phyloP scores from a whole-genome alignment of 805 yeast genomes.

The Komagataella phaffii region DNA sequence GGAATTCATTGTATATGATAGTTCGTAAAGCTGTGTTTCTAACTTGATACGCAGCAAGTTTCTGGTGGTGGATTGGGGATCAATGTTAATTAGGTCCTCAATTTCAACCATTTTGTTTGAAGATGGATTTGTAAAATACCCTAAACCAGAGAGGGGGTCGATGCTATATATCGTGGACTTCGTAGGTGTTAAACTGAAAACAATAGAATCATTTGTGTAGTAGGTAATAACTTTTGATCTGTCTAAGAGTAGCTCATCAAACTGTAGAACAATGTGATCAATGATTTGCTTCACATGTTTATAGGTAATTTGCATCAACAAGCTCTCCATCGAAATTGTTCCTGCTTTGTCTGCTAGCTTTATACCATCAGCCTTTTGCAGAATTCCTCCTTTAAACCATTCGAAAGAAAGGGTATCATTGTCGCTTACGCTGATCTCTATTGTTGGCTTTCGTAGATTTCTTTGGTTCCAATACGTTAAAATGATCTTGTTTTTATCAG shows the following conservation, averaged over 20 bases:
- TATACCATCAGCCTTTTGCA: constrained; percentile 9
- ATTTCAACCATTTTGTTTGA: constrained; percentile 19
- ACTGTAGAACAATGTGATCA: constrained; percentile 15
- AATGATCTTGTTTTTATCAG: constrained; percentile 37
- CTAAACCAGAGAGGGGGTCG: constrained; percentile 24
- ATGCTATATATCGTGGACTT: constrained; percentile 17
- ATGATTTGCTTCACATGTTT: constrained; percentile 25
- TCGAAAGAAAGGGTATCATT: constrained; percentile 34
- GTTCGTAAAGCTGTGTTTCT: constrained; percentile 33
- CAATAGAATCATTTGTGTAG: constrained; percentile 11
- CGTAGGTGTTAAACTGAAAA: constrained; percentile 14
- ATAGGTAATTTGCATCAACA: constrained; percentile 23
- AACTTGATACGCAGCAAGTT: constrained; percentile 32
- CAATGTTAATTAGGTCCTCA: constrained; percentile 17
- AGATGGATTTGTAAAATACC: constrained; percentile 31
- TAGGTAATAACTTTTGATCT: constrained; percentile 16
- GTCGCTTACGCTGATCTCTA: constrained; percentile 47
- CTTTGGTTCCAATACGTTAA: constrained; percentile 55
- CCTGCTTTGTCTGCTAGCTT: constrained; percentile 20
- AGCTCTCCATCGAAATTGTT: constrained; percentile 20
- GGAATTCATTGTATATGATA: constrained; percentile 42
- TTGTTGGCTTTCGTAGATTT: constrained; percentile 33
- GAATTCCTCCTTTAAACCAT: constrained; percentile 48
- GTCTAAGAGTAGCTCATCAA: constrained; percentile 14
- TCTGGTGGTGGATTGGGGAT: constrained; percentile 12